phyloP scores from a whole-genome alignment of 768 basidiomycete genomes.

The Pleurotus sapidus region DNA sequence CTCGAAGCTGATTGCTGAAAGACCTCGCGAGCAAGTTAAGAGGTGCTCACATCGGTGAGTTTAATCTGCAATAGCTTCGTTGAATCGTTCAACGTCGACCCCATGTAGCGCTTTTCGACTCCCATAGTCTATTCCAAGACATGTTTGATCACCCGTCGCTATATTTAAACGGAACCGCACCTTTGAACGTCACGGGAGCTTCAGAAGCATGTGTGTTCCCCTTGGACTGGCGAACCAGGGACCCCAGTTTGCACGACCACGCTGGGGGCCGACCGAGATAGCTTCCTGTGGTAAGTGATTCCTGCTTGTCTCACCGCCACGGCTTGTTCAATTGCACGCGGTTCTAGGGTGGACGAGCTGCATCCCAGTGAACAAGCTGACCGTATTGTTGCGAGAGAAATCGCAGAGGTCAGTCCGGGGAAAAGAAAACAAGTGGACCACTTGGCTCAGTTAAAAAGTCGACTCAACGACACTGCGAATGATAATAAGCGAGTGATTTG shows the following conservation, averaged over 20 bases:
- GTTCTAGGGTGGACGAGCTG: slow-evolving; percentile 51
- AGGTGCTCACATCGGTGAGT: slow-evolving; percentile 43
- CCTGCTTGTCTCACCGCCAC: too few species aligned
- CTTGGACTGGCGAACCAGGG: slow-evolving; percentile 20
- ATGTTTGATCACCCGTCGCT: slow-evolving; percentile 31
- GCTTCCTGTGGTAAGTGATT: slow-evolving; percentile 53
- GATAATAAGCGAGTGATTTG: background rate
- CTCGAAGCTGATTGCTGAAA: slow-evolving; percentile 32
- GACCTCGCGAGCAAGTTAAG: slow-evolving; percentile 25
- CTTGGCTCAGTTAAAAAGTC: slow-evolving; percentile 41
- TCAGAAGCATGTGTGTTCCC: slow-evolving; percentile 26
- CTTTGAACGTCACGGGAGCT: slow-evolving; percentile 41
- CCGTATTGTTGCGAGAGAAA: slow-evolving; percentile 49
- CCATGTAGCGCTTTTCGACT: slow-evolving; percentile 36
- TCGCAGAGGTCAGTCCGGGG: slow-evolving; percentile 45
- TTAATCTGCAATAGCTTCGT: background rate
- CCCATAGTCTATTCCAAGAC: slow-evolving; percentile 39
- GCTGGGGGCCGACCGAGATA: slow-evolving; percentile 46
- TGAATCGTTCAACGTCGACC: background rate
- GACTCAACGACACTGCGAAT: background rate
- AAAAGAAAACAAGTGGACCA: slow-evolving; percentile 40
- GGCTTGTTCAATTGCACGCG: too few species aligned
- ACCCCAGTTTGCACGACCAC: slow-evolving; percentile 31
- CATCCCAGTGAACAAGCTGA: slow-evolving; percentile 61
- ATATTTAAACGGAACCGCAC: slow-evolving; percentile 50